Base-by-base conservation (phyloP, 768 basidiomycete species). In the Strobilomyces confusus region DNA sequence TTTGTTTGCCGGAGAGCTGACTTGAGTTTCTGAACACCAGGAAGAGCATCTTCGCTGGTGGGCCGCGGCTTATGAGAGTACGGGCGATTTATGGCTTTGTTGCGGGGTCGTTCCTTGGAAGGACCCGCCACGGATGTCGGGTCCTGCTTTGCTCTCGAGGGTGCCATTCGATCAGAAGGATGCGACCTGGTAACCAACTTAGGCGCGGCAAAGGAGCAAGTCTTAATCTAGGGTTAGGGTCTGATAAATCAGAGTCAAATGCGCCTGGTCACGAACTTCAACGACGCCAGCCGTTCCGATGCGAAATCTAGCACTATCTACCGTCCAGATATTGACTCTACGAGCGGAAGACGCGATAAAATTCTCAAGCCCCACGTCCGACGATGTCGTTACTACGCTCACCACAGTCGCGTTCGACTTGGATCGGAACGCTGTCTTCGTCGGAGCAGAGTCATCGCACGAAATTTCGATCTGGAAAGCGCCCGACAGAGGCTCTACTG, bases 11-110 rank as follows among this genome's bases (percentile, higher is more conserved):
- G 75, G 49, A 98, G 72, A 25, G 84, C 75, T 6, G 92, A 80
- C 68, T 97, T 98, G 58, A 95, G 73, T 71, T 92, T 97, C 60
- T 88, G 88, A 7, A 93, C 79, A 15, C 93, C 92, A 3, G 85
- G 86, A 25, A 61, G 54, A 15, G 60, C 38, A 43, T 65, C 63
- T 3, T 64, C 61, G 11, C 44, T 23, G 15, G 32, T 23, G 6
- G 45, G 9, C 32, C 32, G 58, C n/a, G 41, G 22, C 12, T 55
- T 55, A 11, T 55, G 48, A 15, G 48, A 0, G 38, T 68, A 66
- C 5, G 62, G 62, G 1, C 49, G 51, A 29, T 49, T 49, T 52
- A 40, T 44, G 12, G 44, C 49, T 20, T 46, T 49, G 52, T 59
- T 68, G 26, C 46, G 54, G 17, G 37, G 40, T 44, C 51, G 56